A percentile compares a stretch with the other conserved stretches of the same genome.
Evolutionary conservation across 2,329 filamentous ascomycete species (phyloP).

Genomic region (Xylaria sp.): DNA sequence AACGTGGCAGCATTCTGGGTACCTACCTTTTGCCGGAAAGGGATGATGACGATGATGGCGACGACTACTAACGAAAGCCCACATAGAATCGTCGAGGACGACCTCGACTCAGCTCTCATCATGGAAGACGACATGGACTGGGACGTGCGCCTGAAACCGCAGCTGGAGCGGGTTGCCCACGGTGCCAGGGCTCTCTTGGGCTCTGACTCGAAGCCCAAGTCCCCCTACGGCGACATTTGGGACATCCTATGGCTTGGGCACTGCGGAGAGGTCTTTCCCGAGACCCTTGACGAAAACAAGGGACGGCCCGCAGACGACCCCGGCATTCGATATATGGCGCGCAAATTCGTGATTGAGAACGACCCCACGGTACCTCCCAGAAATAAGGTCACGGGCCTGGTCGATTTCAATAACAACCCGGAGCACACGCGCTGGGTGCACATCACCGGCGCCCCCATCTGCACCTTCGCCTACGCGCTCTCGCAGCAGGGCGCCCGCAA

Average conservation of each 20-base stretch:
- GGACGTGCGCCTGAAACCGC: constrained; percentile 41
- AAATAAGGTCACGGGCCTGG: constrained; percentile 32
- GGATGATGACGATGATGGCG: constrained; percentile 7
- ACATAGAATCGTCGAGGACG: constrained; percentile 39
- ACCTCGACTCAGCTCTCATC: constrained; percentile 41
- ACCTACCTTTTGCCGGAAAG: not conserved
- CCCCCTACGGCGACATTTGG: constrained; percentile 35
- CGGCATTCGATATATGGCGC: constrained; percentile 29
- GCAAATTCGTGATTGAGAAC: constrained; percentile 32
- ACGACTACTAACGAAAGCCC: not conserved
- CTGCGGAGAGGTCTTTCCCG: constrained; percentile 36
- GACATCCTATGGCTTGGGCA: constrained; percentile 37
- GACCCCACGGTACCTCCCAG: constrained; percentile 32
- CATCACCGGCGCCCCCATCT: constrained; percentile 32
- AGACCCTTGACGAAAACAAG: constrained; percentile 31
- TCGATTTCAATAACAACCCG: constrained; percentile 31
- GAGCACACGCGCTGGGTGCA: constrained; percentile 34
- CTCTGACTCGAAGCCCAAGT: constrained; percentile 18
- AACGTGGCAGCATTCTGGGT: too few relatives aligned
- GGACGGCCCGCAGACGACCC: constrained; percentile 27
- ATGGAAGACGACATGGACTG: constrained; percentile 47
- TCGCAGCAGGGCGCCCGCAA: constrained; percentile 33
- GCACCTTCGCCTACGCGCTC: constrained; percentile 39
- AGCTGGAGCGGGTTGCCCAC: constrained; percentile 37
- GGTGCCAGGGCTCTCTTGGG: constrained; percentile 38